Evolutionary conservation across 2,329 filamentous ascomycete genomes (phyloP).

Genomic region (Aspergillus hortae): DNA sequence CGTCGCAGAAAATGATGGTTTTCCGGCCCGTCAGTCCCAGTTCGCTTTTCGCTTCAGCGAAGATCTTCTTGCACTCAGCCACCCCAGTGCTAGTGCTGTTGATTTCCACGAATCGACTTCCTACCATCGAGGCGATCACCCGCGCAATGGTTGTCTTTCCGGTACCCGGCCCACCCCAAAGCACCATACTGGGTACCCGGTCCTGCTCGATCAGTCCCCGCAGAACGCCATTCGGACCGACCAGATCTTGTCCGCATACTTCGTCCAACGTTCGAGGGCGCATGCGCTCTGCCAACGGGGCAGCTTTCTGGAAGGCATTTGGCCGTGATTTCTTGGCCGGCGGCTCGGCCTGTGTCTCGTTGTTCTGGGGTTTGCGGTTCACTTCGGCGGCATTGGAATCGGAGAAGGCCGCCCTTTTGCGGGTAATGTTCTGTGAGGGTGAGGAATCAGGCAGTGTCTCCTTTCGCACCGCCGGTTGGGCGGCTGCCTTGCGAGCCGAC

Average conservation of each 20-base stretch:
- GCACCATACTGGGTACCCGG: slow-evolving; percentile 87
- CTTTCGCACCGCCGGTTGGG: slow-evolving; percentile 21
- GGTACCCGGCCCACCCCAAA: slow-evolving; percentile 61
- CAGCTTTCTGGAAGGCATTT: slow-evolving; percentile 62
- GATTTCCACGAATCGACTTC: slow-evolving; percentile 87
- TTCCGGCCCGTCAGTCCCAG: slow-evolving; percentile 75
- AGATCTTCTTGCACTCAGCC: slow-evolving; percentile 87
- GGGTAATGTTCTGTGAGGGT: slow-evolving; percentile 23
- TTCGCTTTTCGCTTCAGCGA: slow-evolving; percentile 78
- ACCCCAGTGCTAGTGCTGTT: slow-evolving; percentile 89
- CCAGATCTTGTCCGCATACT: slow-evolving; percentile 86
- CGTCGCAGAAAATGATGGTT: slow-evolving; percentile 97
- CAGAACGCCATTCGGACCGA: slow-evolving; percentile 78
- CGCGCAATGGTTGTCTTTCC: slow-evolving; percentile 71
- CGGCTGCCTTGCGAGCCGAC: slow-evolving; percentile 41
- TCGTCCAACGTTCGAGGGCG: slow-evolving; percentile 79
- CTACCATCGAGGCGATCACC: slow-evolving; percentile 78
- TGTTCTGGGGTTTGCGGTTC: slow-evolving; percentile 16
- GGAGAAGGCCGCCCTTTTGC: slow-evolving; percentile 28
- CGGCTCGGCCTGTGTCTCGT: slow-evolving; percentile 34
- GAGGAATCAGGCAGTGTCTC: slow-evolving; percentile 20
- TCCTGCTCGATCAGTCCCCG: slow-evolving; percentile 81
- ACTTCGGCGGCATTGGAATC: slow-evolving; percentile 10
- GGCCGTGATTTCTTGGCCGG: slow-evolving; percentile 64
- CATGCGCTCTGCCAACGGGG: slow-evolving; percentile 91